Base-by-base conservation (phyloP, 2,329 filamentous ascomycete species). In the Colletotrichum karsti region DNA sequence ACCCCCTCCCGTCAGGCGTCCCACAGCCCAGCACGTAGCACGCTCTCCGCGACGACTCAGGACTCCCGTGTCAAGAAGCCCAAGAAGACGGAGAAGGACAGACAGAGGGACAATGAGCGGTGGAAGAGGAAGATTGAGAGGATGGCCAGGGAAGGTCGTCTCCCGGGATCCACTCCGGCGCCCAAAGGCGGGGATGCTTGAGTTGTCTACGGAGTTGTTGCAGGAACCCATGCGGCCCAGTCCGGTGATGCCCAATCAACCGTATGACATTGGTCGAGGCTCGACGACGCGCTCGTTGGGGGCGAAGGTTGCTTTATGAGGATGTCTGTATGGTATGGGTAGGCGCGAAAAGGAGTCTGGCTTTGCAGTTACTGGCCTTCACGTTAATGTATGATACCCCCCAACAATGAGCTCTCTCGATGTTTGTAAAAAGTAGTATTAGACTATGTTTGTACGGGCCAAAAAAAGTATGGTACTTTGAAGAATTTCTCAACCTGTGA, bases 21-120 rank as follows among this genome's bases (percentile, higher is more conserved):
- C 10, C 42, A 51, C 26, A 39, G 51, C 12, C 22, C 64, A 15
- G 33, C 51, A 30, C 13, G 18, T 13, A 51, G 41, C 37, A n/a
- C 50, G 24, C n/a, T 56, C 13, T 44, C 30, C 10, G 42, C 33
- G 5, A 61, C 63, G 35, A 67, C 62, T 4, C 57, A 59, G 20
- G 63, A 22, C 6, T 57, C 50, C 55, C 62, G 69, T 15, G 50
- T 67, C 22, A 67, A 63, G 59, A 71, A 71, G 37, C 35, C 48
- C 18, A 70, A 48, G 33, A 60, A 57, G 48, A 48, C 30, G 13
- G 46, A 55, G n/a, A 58, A 55, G 54, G 59, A 66, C 30, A 44
- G 42, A 24, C 44, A 54, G 37, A 53, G 50, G 6, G 42, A 30
- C 12, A 28, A 28, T 4, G 60, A 57, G 7, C 35, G 53, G 26